A percentile compares a stretch with the other conserved stretches of the same genome.
Evolutionary conservation across 768 basidiomycete genomes (phyloP).

Genomic region (Tylopilus sp.): DNA sequence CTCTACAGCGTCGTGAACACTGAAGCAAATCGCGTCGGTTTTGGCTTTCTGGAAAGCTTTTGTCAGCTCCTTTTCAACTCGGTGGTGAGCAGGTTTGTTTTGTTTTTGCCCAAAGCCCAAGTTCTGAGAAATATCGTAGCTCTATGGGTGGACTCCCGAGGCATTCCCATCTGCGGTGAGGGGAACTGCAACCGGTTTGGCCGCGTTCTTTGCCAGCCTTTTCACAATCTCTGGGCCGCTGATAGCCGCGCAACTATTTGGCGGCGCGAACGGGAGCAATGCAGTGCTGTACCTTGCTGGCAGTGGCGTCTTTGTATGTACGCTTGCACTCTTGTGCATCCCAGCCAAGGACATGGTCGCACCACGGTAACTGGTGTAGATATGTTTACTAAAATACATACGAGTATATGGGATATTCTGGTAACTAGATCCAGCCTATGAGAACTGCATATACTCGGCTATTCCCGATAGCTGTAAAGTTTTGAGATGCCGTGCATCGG

Average conservation of each 20-base stretch:
- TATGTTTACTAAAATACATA: no score
- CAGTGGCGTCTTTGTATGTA: slow-evolving; percentile 8
- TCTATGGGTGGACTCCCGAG: slow-evolving; percentile 17
- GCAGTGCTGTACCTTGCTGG: slow-evolving; percentile 13
- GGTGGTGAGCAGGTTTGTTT: not conserved
- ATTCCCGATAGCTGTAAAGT: slow-evolving; percentile 16
- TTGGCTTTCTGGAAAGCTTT: slow-evolving; percentile 9
- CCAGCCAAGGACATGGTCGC: slow-evolving; percentile 14
- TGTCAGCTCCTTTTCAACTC: slow-evolving; percentile 9
- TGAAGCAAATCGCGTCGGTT: slow-evolving; percentile 8
- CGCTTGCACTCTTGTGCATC: slow-evolving; percentile 4
- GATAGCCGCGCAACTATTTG: slow-evolving; percentile 5
- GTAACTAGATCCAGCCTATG: no score
- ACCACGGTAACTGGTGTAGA: not conserved
- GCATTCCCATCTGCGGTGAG: slow-evolving; percentile 13
- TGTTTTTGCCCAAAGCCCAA: no score
- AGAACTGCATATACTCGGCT: no score
- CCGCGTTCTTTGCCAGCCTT: slow-evolving; percentile 2
- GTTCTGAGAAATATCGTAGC: slow-evolving; percentile 1
- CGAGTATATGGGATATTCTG: no score
- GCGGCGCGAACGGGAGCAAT: not conserved
- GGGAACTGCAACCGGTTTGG: slow-evolving; percentile 11
- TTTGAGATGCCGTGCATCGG: slow-evolving; percentile 17
- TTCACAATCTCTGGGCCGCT: not conserved
- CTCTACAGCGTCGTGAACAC: slow-evolving; percentile 11